Conservation (phyloP, 495 filamentous ascomycete species). For the Penicillium tannophilum region DNA sequence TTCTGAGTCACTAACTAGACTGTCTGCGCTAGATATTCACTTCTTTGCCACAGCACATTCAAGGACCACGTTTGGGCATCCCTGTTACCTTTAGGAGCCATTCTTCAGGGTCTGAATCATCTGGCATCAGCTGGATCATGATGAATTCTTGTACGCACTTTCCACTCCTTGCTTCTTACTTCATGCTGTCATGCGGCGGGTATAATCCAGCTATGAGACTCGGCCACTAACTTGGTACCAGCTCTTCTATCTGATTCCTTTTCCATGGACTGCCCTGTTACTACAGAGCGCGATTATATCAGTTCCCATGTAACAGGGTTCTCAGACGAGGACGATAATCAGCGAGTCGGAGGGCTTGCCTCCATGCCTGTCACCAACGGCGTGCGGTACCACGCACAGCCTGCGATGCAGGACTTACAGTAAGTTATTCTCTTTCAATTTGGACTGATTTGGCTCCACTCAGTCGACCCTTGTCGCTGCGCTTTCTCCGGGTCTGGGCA, state of each 20-base stretch:
- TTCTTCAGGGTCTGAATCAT: conserved; percentile 28
- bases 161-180: conserved; percentile 2
- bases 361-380: conserved; percentile 50
- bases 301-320: conserved; percentile 40
- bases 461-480: conserved; percentile 41
- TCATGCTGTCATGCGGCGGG: neutral
- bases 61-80: conserved; percentile 21
- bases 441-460: conserved; percentile 40
- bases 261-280: conserved; percentile 40
- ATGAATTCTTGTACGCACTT: conserved; percentile 33
- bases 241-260: conserved; percentile 43
- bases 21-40: conserved; percentile 18
- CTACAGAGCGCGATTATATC: conserved; percentile 46
- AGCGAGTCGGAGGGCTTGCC: conserved; percentile 46
- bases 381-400: conserved; percentile 48
- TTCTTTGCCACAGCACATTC: conserved; percentile 18
- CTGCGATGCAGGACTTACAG: conserved; percentile 50
- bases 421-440: conserved; percentile 50
- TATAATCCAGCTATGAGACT: conserved; percentile 1
- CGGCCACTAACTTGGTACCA: conserved; percentile 25
- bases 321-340: conserved; percentile 46
- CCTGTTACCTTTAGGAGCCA: conserved; percentile 23
- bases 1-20: conserved; percentile 22
- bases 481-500: conserved; percentile 40
- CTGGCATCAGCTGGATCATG: conserved; percentile 25